Base-by-base conservation (phyloP, 2,329 filamentous ascomycete genomes). In the Cercospora sesami region DNA sequence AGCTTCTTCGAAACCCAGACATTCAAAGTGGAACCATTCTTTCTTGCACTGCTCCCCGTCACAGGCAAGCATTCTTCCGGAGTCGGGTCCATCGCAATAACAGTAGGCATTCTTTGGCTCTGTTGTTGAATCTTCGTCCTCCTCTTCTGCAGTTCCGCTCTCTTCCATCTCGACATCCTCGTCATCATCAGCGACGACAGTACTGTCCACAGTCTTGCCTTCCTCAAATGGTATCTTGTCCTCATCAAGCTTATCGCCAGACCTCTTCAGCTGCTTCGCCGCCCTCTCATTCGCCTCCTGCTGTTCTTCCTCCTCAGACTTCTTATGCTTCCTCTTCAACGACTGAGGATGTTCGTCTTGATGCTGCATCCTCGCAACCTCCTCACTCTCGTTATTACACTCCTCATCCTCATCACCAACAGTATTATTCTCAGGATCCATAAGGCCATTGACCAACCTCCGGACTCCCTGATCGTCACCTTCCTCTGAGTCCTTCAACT, bases 21-120 rank as follows among this genome's bases (percentile, higher is more conserved):
- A 94, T 69, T 89, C 87, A 45, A 94, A 85, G 77, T 94, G 91
- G 78, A 94, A 94, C 91, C 91, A 94, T 78, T 93, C 90, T 68
- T 87, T 86, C 72, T 90, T 88, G 80, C 91, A 94, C 80, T 90
- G 81, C 81, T 67, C 57, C 76, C 93, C 93, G 82, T 94, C 91
- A 81, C 91, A 94, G 26, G 90, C 91, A 71, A 94, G 90, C 91
- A 94, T 94, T 75, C 64, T 63, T 12, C 76, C 74, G 8, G 71
- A 71, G 16, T 64, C 66, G 4, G 71, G 69, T 7, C 48, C 39
- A 26, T 62, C 64, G 67, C 73, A 74, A 55, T 68, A 73, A 60
- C 73, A 75, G 42, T 68, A 73, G 10, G 26, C 39, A 10, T 57
- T 28, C 58, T 58, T 61, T 45, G n/a, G 23, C 21, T 57, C 36